These are phyloP conservation scores for Hypoxylon sp. DNA, from an alignment of 2,329 filamentous ascomycete genomes.

Conservation along the genomic window DNA sequence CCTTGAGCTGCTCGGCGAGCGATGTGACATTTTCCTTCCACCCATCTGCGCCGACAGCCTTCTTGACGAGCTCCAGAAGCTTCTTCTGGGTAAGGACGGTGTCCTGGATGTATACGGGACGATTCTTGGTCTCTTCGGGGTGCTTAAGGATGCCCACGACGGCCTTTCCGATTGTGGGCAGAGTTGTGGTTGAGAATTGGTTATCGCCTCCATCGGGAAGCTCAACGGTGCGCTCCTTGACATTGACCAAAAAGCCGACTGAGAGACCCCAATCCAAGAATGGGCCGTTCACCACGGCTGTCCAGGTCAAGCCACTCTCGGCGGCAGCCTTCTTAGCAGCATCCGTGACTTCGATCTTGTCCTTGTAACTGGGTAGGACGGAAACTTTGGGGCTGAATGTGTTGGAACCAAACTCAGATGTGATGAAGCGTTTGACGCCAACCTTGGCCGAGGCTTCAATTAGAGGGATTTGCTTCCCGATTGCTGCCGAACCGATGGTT, in stretches of 20 bases:
- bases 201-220: slow-evolving; percentile 61
- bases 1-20: slow-evolving; percentile 40
- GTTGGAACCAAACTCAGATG: slow-evolving; percentile 62
- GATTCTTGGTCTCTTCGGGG: slow-evolving; percentile 62
- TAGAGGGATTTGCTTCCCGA: slow-evolving; percentile 54
- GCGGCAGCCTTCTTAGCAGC: slow-evolving; percentile 52
- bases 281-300: slow-evolving; percentile 58
- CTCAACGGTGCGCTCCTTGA: slow-evolving; percentile 51
- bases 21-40: slow-evolving; percentile 41
- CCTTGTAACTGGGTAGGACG: slow-evolving; percentile 59
- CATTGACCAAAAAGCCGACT: slow-evolving; percentile 55
- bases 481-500: slow-evolving; percentile 49
- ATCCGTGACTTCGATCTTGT: slow-evolving; percentile 57
- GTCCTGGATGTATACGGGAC: slow-evolving; percentile 55
- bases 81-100: slow-evolving; percentile 60
- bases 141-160: slow-evolving; percentile 59
- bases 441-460: slow-evolving; percentile 67
- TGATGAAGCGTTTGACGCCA: slow-evolving; percentile 68
- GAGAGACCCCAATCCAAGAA: slow-evolving; percentile 68
- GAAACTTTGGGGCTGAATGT: slow-evolving; percentile 49
- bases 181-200: slow-evolving; percentile 57
- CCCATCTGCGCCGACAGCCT: slow-evolving; percentile 39
- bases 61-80: slow-evolving; percentile 48
- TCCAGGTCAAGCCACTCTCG: slow-evolving; percentile 61
- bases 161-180: slow-evolving; percentile 56